Evolutionary conservation across 192 early-diverging fungal species (phyloP).

Genomic region (Backusella macrospora): DNA sequence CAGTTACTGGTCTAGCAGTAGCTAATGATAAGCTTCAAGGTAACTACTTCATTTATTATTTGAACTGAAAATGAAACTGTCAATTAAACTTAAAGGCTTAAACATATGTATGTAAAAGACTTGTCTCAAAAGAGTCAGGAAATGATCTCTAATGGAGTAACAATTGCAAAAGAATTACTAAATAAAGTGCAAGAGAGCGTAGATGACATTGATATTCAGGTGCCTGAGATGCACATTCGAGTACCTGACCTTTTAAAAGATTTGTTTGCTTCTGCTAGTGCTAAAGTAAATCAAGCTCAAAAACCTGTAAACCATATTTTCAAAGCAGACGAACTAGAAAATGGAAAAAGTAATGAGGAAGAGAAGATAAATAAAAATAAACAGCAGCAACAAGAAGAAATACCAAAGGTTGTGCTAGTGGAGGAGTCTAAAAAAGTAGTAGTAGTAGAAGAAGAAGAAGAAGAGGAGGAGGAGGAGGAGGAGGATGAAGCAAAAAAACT

Average conservation of each 20-base stretch:
- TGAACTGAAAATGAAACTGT: background rate
- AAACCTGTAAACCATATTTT: slow-evolving; percentile 14
- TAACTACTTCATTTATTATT: slow-evolving; percentile 9
- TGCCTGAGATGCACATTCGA: slow-evolving; percentile 47
- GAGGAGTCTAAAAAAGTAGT: background rate
- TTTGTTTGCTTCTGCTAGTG: slow-evolving; percentile 20
- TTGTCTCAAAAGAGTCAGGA: slow-evolving; percentile 6
- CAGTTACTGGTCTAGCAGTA: slow-evolving; percentile 60
- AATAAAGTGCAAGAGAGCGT: slow-evolving; percentile 39
- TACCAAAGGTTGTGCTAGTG: background rate
- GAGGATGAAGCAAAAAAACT: slow-evolving; percentile 38
- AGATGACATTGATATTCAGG: slow-evolving; percentile 36
- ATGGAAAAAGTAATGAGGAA: slow-evolving; percentile 21
- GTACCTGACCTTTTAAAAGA: slow-evolving; percentile 40
- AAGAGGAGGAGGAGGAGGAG: slow-evolving; percentile 39
- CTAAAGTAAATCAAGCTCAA: background rate
- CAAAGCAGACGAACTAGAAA: background rate
- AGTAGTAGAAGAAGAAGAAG: background rate
- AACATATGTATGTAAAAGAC: background rate
- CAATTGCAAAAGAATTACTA: slow-evolving; percentile 42
- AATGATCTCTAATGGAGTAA: slow-evolving; percentile 21
- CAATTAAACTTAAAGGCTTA: background rate
- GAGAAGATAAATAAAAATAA: slow-evolving; percentile 32
- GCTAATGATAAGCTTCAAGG: slow-evolving; percentile 66
- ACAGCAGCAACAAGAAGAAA: background rate